These are phyloP conservation scores for Apiosordaria backusii DNA, from an alignment of 495 filamentous ascomycete species.

Conservation along the genomic window DNA sequence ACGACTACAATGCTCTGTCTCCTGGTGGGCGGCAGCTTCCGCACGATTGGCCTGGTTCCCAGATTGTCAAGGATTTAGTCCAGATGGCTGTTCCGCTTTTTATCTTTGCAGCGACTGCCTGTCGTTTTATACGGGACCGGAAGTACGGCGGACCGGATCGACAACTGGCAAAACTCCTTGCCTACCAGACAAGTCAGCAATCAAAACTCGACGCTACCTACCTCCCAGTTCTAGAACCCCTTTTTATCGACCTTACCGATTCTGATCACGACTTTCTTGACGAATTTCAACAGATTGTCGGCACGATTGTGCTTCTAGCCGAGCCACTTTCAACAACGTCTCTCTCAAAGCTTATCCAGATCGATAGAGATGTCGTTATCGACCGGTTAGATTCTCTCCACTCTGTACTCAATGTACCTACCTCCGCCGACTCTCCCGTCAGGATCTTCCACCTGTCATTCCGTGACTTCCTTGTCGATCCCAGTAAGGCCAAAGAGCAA, in stretches of 20 bases:
- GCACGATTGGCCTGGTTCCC: slow-evolving; percentile 40
- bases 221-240: background rate
- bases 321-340: slow-evolving; percentile 29
- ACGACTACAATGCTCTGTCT: slow-evolving; percentile 23
- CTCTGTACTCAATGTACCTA: slow-evolving; percentile 37
- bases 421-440: slow-evolving; percentile 27
- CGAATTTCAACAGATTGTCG: slow-evolving; percentile 24
- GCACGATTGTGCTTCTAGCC: slow-evolving; percentile 30
- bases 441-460: slow-evolving; percentile 49
- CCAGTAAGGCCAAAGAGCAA: background rate
- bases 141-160: background rate
- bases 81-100: slow-evolving; percentile 42
- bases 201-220: slow-evolving; percentile 1
- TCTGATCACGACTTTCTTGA: background rate
- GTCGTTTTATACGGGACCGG: slow-evolving; percentile 36
- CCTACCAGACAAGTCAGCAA: background rate
- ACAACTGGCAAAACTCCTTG: background rate
- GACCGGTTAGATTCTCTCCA: slow-evolving; percentile 29
- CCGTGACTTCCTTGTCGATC: slow-evolving; percentile 49
- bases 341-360: slow-evolving; percentile 24
- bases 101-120: slow-evolving; percentile 46
- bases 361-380: slow-evolving; percentile 13
- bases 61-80: slow-evolving; percentile 30
- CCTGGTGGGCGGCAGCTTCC: slow-evolving; percentile 11
- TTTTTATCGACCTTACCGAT: background rate